Evolutionary conservation across 2,329 filamentous ascomycete species (phyloP).

Genomic region (Ophiobolus disseminans): DNA sequence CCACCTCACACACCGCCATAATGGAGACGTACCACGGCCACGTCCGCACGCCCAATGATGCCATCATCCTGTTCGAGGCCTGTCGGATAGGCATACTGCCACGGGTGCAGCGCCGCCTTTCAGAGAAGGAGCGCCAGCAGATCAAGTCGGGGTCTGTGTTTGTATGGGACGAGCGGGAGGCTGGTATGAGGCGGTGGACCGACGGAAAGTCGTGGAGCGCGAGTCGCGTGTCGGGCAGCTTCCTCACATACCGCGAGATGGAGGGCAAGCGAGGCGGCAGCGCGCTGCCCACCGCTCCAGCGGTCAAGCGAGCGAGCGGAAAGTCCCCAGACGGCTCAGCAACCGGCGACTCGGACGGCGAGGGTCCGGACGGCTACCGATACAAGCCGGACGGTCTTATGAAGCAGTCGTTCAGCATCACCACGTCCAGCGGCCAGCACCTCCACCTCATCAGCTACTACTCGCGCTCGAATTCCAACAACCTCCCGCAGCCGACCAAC

Average conservation of each 20-base stretch:
- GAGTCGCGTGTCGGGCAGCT: conserved; percentile 95
- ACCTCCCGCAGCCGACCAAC: conserved; percentile 79
- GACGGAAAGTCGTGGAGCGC: conserved; percentile 99
- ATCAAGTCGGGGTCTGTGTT: conserved; percentile 98
- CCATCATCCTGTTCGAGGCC: conserved; percentile 98
- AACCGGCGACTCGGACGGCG: conserved; percentile 82
- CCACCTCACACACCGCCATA: conserved; percentile 1
- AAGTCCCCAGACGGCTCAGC: conserved; percentile 85
- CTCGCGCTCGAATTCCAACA: conserved; percentile 77
- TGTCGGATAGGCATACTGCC: conserved; percentile 89
- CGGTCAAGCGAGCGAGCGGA: conserved; percentile 54
- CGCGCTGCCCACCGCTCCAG: conserved; percentile 60
- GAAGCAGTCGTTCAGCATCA: conserved; percentile 99
- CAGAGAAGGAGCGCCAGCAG: conserved; percentile 95
- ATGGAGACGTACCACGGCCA: conserved; percentile 99
- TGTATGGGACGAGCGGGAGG: conserved; percentile 99
- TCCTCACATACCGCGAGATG: conserved; percentile 97
- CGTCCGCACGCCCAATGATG: conserved; percentile 93
- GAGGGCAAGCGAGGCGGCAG: conserved; percentile 91
- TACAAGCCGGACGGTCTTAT: conserved; percentile 90
- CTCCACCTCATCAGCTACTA: conserved; percentile 98
- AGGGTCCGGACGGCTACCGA: conserved; percentile 56
- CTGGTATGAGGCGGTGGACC: conserved; percentile 97
- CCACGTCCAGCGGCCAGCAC: conserved; percentile 86
- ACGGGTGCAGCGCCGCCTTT: conserved; percentile 88